phyloP scores from a whole-genome alignment of 768 basidiomycete genomes.

The Agaricus sinodeliciosus region DNA sequence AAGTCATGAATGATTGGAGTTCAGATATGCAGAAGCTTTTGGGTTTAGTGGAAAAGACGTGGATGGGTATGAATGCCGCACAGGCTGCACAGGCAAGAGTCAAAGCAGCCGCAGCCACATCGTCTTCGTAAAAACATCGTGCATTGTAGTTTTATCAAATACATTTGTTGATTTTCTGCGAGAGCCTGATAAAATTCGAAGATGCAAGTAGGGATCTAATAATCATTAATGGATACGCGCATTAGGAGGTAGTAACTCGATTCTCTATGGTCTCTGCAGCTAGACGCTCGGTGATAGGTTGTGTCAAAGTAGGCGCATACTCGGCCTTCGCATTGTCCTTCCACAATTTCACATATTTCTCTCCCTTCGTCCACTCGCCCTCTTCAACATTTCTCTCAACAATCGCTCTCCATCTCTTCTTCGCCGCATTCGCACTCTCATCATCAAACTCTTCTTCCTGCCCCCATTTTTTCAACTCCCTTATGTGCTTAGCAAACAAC shows the following conservation, averaged over 20 bases:
- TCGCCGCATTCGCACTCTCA: conserved; percentile 52
- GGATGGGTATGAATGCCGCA: conserved; percentile 93
- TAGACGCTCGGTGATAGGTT: conserved; percentile 16
- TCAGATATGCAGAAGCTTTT: conserved; percentile 92
- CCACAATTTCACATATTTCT: conserved; percentile 68
- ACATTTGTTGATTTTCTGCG: neutral
- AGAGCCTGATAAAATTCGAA: neutral
- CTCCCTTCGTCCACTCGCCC: conserved; percentile 63
- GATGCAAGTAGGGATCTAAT: neutral
- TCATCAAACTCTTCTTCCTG: conserved; percentile 51
- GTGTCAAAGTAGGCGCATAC: conserved; percentile 52
- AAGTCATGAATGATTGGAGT: conserved; percentile 98
- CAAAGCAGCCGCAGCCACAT: conserved; percentile 21
- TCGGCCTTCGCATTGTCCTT: conserved; percentile 61
- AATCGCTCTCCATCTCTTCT: conserved; percentile 75
- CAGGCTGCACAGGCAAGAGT: conserved; percentile 73
- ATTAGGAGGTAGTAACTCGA: neutral
- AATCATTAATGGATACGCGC: conserved; percentile 3
- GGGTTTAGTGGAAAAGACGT: conserved; percentile 93
- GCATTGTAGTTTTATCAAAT: conserved; percentile 12
- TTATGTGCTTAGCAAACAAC: conserved; percentile 56
- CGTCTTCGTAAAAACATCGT: conserved; percentile 15
- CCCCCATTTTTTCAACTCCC: conserved; percentile 53
- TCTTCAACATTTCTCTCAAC: conserved; percentile 38
- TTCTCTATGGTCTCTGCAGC: neutral